These are phyloP conservation scores for Pseudonectria foliicola DNA, from an alignment of 2,329 filamentous ascomycete species.

Conservation along the genomic window DNA sequence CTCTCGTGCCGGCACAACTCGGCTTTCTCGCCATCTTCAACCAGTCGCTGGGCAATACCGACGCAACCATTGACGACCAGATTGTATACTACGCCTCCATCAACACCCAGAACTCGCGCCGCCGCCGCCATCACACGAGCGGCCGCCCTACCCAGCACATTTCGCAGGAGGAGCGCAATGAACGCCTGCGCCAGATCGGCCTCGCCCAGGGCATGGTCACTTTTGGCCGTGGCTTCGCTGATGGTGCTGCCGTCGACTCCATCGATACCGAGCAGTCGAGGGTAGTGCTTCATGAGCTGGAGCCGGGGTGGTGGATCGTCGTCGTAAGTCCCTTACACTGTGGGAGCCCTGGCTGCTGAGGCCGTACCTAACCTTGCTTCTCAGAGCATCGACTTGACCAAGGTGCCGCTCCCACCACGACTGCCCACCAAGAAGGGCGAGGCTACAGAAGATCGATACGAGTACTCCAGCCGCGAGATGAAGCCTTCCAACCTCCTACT, in stretches of 20 bases:
- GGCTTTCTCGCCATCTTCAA: slow-evolving; percentile 95
- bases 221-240: slow-evolving; percentile 83
- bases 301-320: slow-evolving; percentile 91
- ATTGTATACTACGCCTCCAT: slow-evolving; percentile 87
- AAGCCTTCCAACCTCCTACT: slow-evolving; percentile 73
- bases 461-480: slow-evolving; percentile 87
- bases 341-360: neutral
- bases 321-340: slow-evolving; percentile 52
- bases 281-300: slow-evolving; percentile 79
- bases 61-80: slow-evolving; percentile 62
- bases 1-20: slow-evolving; percentile 63
- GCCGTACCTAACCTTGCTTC: slow-evolving; percentile 4
- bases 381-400: slow-evolving; percentile 65
- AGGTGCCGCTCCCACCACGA: slow-evolving; percentile 54
- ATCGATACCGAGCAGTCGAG: slow-evolving; percentile 88
- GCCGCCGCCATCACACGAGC: slow-evolving; percentile 35
- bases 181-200: slow-evolving; percentile 85
- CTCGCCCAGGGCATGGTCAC: slow-evolving; percentile 94
- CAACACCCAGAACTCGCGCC: slow-evolving; percentile 32
- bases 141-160: slow-evolving; percentile 36
- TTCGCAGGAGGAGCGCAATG: slow-evolving; percentile 65
- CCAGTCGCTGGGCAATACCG: slow-evolving; percentile 61
- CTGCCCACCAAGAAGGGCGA: slow-evolving; percentile 35
- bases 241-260: slow-evolving; percentile 67
- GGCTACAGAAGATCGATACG: slow-evolving; percentile 42